These are phyloP conservation scores for Syzygium grande DNA, from an alignment of 345 rosid genomes.

Conservation along the genomic window DNA sequence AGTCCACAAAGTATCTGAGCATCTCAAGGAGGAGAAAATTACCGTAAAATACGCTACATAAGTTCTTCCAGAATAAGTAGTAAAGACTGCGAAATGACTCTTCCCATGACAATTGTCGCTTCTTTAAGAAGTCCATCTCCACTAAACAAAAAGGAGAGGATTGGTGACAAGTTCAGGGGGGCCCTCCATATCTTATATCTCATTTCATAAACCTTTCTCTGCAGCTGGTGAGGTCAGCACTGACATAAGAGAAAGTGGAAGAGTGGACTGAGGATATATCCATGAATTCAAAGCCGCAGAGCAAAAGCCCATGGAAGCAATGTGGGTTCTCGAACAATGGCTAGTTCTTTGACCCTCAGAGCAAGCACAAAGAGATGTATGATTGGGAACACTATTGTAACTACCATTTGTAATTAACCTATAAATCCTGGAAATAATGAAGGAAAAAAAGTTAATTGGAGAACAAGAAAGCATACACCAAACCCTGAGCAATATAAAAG, in stretches of 20 bases:
- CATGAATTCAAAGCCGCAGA: conserved; percentile 69
- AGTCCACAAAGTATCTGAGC: background rate
- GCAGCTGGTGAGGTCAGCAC: conserved; percentile 42
- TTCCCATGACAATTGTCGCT: conserved; percentile 70
- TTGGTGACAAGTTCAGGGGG: background rate
- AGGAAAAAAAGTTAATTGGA: background rate
- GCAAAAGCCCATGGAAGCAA: conserved; percentile 30
- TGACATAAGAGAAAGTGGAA: conserved; percentile 70
- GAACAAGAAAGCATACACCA: background rate
- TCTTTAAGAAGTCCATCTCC: conserved; percentile 59
- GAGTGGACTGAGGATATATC: conserved; percentile 83
- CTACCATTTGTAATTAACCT: conserved; percentile 45
- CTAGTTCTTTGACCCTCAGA: conserved; percentile 1
- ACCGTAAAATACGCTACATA: conserved; percentile 81
- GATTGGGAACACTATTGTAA: conserved; percentile 31
- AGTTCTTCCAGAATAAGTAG: conserved; percentile 67
- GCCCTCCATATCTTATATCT: background rate
- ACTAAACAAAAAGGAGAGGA: conserved; percentile 22
- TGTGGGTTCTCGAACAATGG: conserved; percentile 22
- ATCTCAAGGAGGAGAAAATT: conserved; percentile 9
- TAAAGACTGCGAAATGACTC: conserved; percentile 88
- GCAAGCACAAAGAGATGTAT: background rate
- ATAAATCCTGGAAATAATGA: conserved; percentile 44
- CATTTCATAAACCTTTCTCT: conserved; percentile 52
- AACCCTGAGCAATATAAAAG: background rate